These are phyloP conservation scores for Fallopia convolvulus DNA, from an alignment of 148 eudicot species.

Conservation along the genomic window DNA sequence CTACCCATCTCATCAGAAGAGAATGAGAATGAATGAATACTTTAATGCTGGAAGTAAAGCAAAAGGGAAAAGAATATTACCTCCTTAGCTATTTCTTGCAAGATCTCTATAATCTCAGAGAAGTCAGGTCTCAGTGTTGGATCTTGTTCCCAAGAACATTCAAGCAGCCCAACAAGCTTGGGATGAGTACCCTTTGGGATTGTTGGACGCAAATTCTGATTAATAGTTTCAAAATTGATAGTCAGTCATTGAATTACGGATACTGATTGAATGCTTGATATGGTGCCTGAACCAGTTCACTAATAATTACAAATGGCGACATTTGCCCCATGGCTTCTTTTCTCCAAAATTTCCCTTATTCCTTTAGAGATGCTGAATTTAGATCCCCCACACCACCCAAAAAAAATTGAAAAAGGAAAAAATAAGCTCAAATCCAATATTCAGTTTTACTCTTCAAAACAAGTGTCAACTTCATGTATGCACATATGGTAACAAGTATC, in stretches of 20 bases:
- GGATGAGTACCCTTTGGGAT: constrained; percentile 73
- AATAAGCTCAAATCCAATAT: neutral
- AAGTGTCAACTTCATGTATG: neutral
- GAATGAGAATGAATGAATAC: neutral
- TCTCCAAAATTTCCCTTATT: neutral
- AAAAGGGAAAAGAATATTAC: constrained; percentile 23
- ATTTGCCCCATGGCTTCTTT: neutral
- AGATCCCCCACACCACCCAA: neutral
- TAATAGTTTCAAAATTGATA: neutral
- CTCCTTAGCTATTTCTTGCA: constrained; percentile 71
- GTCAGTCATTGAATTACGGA: neutral
- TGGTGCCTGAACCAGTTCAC: neutral
- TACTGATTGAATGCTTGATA: neutral
- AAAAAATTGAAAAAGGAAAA: neutral
- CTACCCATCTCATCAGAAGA: neutral
- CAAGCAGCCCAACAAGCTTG: constrained; percentile 72
- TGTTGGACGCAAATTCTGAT: constrained; percentile 72
- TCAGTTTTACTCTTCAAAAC: neutral
- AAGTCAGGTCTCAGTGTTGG: constrained; percentile 82
- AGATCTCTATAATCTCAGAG: constrained; percentile 54
- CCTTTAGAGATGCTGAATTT: neutral
- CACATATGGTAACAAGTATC: neutral
- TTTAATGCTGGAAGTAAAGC: neutral
- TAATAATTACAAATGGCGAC: neutral
- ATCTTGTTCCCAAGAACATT: constrained; percentile 95